These are phyloP conservation scores for Lipomyces sp. DNA, from an alignment of 805 yeast species.

Conservation along the genomic window DNA sequence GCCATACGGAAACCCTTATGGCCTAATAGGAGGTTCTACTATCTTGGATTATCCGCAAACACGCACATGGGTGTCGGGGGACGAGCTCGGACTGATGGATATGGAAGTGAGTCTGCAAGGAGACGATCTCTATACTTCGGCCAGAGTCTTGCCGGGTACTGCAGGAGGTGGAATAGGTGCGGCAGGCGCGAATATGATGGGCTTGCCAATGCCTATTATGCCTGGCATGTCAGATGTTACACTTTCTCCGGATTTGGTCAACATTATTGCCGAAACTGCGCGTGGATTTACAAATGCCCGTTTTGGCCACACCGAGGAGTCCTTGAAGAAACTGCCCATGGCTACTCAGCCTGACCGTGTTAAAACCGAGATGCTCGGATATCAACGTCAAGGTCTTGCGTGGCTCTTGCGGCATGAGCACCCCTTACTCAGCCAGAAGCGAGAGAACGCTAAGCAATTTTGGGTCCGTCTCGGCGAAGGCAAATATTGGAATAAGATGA, in stretches of 20 bases:
- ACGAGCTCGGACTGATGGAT: no score
- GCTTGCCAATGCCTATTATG: no score
- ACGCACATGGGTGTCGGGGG: no score
- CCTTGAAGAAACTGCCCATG: constrained; percentile 5
- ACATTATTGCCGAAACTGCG: not conserved
- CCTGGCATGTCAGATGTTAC: no score
- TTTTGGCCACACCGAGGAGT: constrained; percentile 20
- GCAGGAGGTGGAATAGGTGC: no score
- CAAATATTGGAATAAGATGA: constrained; percentile 10
- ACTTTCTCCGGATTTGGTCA: not conserved
- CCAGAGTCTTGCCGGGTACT: no score
- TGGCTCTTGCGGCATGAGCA: constrained; percentile 25
- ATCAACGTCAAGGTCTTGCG: constrained; percentile 24
- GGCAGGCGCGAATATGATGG: no score
- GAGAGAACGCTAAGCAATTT: constrained; percentile 10
- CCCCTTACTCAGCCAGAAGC: constrained; percentile 11
- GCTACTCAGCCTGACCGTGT: constrained; percentile 16
- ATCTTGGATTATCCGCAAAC: no score
- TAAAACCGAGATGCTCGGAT: constrained; percentile 17
- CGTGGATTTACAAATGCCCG: constrained; percentile 1
- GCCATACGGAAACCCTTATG: no score
- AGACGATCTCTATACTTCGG: no score
- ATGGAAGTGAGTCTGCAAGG: no score
- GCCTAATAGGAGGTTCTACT: no score
- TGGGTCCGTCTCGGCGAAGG: constrained; percentile 6